These are phyloP conservation scores for Ceratopteris richardii DNA, from an alignment of 75 land plant genomes.

Conservation along the genomic window DNA sequence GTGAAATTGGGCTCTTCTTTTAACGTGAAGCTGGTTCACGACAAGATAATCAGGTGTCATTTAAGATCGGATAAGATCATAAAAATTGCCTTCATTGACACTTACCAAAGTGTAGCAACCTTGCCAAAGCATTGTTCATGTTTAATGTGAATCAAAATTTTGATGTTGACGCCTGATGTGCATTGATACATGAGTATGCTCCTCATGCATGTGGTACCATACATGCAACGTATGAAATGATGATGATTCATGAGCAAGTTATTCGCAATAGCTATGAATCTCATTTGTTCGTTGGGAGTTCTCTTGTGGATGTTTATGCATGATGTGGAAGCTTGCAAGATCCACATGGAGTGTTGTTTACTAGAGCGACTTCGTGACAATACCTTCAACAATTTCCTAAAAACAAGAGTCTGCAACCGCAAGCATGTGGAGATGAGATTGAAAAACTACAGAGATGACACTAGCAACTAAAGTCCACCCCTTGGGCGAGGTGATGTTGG, in stretches of 20 bases:
- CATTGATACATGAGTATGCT: constrained; percentile 34
- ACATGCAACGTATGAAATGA: constrained; percentile 6
- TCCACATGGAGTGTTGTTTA: constrained; percentile 28
- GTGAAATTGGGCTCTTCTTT: constrained; percentile 1
- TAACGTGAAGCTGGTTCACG: constrained; percentile 7
- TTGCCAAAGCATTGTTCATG: constrained; percentile 16
- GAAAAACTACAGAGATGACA: no score
- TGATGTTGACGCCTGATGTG: constrained; percentile 43
- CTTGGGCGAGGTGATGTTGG: no score
- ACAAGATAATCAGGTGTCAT: constrained; percentile 20
- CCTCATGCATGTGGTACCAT: constrained; percentile 23
- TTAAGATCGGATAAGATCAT: constrained; percentile 18
- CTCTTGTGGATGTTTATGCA: constrained; percentile 20
- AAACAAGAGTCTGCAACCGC: no score
- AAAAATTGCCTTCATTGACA: constrained; percentile 27
- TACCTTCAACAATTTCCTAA: no score
- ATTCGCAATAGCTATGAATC: constrained; percentile 9
- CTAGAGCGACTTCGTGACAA: no score
- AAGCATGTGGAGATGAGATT: no score
- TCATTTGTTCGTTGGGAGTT: constrained; percentile 8
- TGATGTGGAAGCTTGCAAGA: constrained; percentile 14
- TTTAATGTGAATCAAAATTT: constrained; percentile 14
- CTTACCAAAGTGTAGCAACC: constrained; percentile 39
- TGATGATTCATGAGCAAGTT: constrained; percentile 10
- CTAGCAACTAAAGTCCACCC: no score